Percentiles rank a stretch among this genome's conserved stretches.
phyloP scores from a whole-genome alignment of 345 rosid species.

The Syzygium jambos region DNA sequence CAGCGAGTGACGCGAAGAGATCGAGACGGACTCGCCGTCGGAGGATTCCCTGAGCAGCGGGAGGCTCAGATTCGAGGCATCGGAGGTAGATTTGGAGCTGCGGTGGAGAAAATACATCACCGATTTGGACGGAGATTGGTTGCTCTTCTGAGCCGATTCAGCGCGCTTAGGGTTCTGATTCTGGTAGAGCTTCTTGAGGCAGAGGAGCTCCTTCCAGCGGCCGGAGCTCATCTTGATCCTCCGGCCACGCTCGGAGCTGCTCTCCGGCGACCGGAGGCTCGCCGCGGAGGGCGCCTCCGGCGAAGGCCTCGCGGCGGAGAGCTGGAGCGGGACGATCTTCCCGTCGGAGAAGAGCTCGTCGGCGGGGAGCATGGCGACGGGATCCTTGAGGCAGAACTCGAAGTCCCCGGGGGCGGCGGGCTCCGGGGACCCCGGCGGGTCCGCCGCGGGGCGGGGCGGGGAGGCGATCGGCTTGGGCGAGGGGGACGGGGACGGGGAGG shows the following conservation, averaged over 20 bases:
- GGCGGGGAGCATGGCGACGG: conserved; percentile 81
- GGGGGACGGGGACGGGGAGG: conserved; percentile 31
- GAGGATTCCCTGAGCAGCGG: conserved; percentile 61
- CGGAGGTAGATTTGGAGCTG: conserved; percentile 48
- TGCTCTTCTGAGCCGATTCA: not conserved
- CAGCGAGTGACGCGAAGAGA: conserved; percentile 77
- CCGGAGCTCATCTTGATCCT: conserved; percentile 54
- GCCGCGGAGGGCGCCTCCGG: not conserved
- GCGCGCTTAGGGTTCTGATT: not conserved
- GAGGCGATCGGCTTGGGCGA: not conserved
- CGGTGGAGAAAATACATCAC: conserved; percentile 61
- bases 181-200: conserved; percentile 57
- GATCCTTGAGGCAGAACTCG: conserved; percentile 83
- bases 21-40: conserved; percentile 53
- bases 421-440: conserved; percentile 9
- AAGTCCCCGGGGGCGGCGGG: conserved; percentile 36
- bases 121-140: conserved; percentile 22
- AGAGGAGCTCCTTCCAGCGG: conserved; percentile 89
- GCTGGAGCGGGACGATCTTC: conserved; percentile 69
- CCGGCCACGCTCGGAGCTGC: conserved; percentile 22
- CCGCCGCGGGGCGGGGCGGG: not conserved
- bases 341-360: conserved; percentile 91
- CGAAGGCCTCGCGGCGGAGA: conserved; percentile 13
- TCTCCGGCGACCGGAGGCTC: conserved; percentile 21
- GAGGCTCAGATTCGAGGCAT: conserved; percentile 31